phyloP scores from a whole-genome alignment of 228 moss, liverwort and hornwort species.

The Sphagnum fallax region DNA sequence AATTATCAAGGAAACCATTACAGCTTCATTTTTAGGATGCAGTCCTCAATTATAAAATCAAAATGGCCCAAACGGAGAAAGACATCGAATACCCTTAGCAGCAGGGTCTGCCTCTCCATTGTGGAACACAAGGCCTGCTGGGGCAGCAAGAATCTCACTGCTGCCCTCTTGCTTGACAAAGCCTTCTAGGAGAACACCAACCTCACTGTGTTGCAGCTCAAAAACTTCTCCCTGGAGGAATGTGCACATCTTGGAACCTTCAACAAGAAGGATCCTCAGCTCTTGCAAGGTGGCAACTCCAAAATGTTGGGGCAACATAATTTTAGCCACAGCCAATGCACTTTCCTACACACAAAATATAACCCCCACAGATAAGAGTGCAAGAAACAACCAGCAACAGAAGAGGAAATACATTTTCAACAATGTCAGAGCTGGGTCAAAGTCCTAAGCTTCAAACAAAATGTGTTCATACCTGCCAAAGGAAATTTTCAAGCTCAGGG shows the following conservation, averaged over 20 bases:
- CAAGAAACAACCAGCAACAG: background rate
- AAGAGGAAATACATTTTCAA: background rate
- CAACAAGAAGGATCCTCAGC: conserved; percentile 53
- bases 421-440: background rate
- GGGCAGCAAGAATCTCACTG: conserved; percentile 64
- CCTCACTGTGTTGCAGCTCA: conserved; percentile 48
- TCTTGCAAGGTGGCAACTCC: conserved; percentile 70
- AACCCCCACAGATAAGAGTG: background rate
- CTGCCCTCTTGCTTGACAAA: conserved; percentile 71
- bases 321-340: conserved; percentile 68
- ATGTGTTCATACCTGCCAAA: conserved; percentile 70
- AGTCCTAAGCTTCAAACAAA: background rate
- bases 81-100: conserved; percentile 13
- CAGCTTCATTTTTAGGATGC: no score
- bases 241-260: conserved; percentile 55
- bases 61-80: background rate
- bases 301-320: conserved; percentile 62
- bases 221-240: conserved; percentile 84
- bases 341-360: conserved; percentile 53
- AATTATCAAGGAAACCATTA: no score
- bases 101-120: conserved; percentile 1
- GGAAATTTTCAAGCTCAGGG: conserved; percentile 70
- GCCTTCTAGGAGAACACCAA: conserved; percentile 86
- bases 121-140: conserved; percentile 46
- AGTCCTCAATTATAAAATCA: no score